These are phyloP conservation scores for Rugonectria rugulosa DNA, from an alignment of 2,329 filamentous ascomycete species.

Conservation along the genomic window DNA sequence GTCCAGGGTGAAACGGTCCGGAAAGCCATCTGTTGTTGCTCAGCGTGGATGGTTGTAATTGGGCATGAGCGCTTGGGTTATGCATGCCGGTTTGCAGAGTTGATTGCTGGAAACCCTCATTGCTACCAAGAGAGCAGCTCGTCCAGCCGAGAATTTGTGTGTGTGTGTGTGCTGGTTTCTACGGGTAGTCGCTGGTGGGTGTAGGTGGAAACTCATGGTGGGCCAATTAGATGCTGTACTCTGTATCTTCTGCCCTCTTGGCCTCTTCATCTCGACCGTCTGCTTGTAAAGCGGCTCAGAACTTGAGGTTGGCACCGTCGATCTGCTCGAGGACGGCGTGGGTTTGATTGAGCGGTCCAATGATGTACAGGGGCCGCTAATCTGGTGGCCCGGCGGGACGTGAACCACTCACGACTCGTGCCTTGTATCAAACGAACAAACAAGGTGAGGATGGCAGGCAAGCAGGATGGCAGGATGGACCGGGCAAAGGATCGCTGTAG, in stretches of 20 bases:
- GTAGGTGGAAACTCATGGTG: slow-evolving; percentile 21
- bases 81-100: not conserved
- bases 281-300: slow-evolving; percentile 31
- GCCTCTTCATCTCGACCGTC: slow-evolving; percentile 38
- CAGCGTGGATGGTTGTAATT: not conserved
- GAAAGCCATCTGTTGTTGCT: not conserved
- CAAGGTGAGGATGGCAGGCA: not conserved
- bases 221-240: slow-evolving; percentile 28
- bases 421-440: not conserved
- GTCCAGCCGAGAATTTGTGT: not conserved
- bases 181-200: slow-evolving; percentile 10
- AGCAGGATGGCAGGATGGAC: too few species aligned
- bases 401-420: not conserved
- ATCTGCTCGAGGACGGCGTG: slow-evolving; percentile 26
- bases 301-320: slow-evolving; percentile 27
- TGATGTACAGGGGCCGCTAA: slow-evolving; percentile 28
- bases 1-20: slow-evolving; percentile 7
- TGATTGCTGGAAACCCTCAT: not conserved
- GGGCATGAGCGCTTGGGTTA: slow-evolving; percentile 1
- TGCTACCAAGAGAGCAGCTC: slow-evolving; percentile 1
- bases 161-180: not conserved
- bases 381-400: slow-evolving; percentile 1
- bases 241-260: slow-evolving; percentile 22
- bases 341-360: slow-evolving; percentile 28
- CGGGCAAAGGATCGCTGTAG: not conserved